Conservation (phyloP, 768 basidiomycete species). For the Lanmaoa rubissima region DNA sequence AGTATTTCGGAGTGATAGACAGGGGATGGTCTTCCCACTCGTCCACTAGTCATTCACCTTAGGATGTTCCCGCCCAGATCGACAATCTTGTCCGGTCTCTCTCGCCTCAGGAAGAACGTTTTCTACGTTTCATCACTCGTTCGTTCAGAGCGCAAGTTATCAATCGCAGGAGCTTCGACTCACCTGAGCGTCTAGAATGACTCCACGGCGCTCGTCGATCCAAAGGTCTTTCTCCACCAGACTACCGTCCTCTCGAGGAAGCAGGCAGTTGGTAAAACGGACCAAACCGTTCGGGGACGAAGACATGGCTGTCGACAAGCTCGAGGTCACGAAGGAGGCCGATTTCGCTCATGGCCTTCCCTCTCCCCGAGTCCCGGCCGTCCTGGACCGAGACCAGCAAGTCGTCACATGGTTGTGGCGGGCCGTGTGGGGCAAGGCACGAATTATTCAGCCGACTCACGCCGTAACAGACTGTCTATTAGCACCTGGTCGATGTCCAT, state of each 20-base stretch:
- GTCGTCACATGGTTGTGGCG: constrained; percentile 10
- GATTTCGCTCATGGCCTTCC: neutral
- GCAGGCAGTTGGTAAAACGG: constrained; percentile 85
- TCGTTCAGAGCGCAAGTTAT: neutral
- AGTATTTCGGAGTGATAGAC: constrained; percentile 1
- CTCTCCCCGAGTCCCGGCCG: neutral
- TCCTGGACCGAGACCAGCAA: constrained; percentile 1
- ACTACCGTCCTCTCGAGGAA: constrained; percentile 77
- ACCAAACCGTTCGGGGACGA: constrained; percentile 57
- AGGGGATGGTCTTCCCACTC: neutral
- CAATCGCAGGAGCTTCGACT: constrained; percentile 1
- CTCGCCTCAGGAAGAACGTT: constrained; percentile 62
- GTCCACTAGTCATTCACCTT: constrained; percentile 40
- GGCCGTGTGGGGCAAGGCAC: constrained; percentile 1
- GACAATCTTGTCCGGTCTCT: constrained; percentile 61
- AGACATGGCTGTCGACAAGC: constrained; percentile 20
- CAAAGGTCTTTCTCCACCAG: constrained; percentile 74
- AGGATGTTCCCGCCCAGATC: constrained; percentile 78
- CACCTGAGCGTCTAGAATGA: constrained; percentile 76
- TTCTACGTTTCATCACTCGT: constrained; percentile 37
- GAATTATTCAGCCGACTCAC: neutral
- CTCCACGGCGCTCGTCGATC: constrained; percentile 73
- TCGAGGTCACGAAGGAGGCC: constrained; percentile 4
- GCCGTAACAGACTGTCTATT: neutral
- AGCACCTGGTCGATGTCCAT: constrained; percentile 15